Conservation (phyloP, 306 rosid genomes). For the Trifolium repens region DNA sequence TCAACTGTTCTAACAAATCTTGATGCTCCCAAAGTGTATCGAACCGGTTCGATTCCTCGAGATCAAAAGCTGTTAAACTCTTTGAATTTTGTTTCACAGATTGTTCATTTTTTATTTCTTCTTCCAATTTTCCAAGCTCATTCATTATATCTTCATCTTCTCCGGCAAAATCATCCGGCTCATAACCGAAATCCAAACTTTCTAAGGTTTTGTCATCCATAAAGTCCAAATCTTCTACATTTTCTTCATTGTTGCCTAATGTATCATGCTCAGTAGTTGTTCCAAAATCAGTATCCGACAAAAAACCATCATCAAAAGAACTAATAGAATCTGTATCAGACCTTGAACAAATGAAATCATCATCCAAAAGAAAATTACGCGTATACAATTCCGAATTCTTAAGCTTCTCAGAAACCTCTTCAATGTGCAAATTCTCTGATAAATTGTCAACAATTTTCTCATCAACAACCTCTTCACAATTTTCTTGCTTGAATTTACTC, state of each 20-base stretch:
- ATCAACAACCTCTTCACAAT: constrained; percentile 29
- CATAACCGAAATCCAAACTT: constrained; percentile 52
- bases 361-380: constrained; percentile 46
- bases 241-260: constrained; percentile 26
- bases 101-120: constrained; percentile 44
- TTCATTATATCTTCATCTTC: constrained; percentile 60
- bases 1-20: constrained; percentile 83
- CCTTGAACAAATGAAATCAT: constrained; percentile 52
- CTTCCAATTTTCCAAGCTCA: constrained; percentile 51
- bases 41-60: constrained; percentile 64
- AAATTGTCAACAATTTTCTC: constrained; percentile 40
- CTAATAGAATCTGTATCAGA: constrained; percentile 48
- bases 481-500: constrained; percentile 21
- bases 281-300: constrained; percentile 59
- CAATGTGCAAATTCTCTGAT: constrained; percentile 5
- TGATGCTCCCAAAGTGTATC: constrained; percentile 95
- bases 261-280: constrained; percentile 32
- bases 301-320: constrained; percentile 52
- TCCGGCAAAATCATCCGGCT: constrained; percentile 62
- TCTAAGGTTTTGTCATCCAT: constrained; percentile 33
- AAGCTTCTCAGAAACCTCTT: constrained; percentile 39
- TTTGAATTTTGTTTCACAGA: constrained; percentile 34
- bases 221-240: constrained; percentile 45
- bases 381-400: constrained; percentile 16
- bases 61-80: constrained; percentile 26